Base-by-base conservation (phyloP, 2,329 filamentous ascomycete genomes). In the Neocatenulostroma microsporum region DNA sequence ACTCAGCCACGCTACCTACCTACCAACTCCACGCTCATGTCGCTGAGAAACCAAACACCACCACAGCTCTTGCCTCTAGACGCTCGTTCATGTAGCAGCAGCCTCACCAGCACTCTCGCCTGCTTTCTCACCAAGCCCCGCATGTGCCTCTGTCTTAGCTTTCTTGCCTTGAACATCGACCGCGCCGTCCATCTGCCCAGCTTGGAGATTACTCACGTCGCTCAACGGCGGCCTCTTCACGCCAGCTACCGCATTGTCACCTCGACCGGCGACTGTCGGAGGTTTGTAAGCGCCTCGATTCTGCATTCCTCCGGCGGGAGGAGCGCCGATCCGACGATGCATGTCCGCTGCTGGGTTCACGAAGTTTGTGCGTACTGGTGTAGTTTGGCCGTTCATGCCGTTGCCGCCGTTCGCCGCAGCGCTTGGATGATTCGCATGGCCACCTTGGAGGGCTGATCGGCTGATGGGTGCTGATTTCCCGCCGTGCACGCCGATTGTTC, bases 401-500 rank as follows among this genome's bases (percentile, higher is more conserved):
- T 44, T 44, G 26, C 36, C 17, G 27, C 30, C 23, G 9, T 27
- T 12, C 9, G 33, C 33, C 9, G 23, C 21, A n/a, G 23, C 23
- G n/a, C 9, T 9, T n/a, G n/a, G n/a, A n/a, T n/a, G n/a, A 8
- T 8, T 9, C n/a, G 23, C 23, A 24, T 24, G 23, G 15, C 39
- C 26, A 26, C 38, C 40, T 23, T 34, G 37, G 21, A 50, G 19
- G 5, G 37, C 36, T 12, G 41, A 29, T n/a, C 72, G 74, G 3
- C 72, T 73, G 2, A 94, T 64, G 0, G 87, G 85, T 35, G 81
- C 80, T 4, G 83, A 88, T 34, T 76, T 80, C 15, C 66, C 78
- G 54, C 93, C 85, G 53, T 95, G 86, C 25, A 95, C 74, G 2
- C 88, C 88, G 0, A 83, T 82, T 0, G 89, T 95, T 56, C 89